These are phyloP conservation scores for Rhizopus arrhizus DNA, from an alignment of 371 early-diverging fungal genomes.

Conservation along the genomic window DNA sequence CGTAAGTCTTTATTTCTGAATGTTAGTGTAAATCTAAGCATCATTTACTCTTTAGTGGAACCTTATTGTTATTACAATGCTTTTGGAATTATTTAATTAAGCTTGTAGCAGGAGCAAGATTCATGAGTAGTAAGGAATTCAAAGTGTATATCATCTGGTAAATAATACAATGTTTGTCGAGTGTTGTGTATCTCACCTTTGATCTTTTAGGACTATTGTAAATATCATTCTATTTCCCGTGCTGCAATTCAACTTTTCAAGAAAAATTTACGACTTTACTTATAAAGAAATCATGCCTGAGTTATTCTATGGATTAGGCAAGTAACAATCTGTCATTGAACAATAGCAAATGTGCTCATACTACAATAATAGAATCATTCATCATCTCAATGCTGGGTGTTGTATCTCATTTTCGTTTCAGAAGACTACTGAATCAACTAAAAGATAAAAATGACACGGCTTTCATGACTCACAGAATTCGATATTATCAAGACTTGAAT, in stretches of 20 bases:
- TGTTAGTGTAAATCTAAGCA: neutral
- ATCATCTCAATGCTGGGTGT: conserved; percentile 44
- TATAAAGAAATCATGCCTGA: conserved; percentile 55
- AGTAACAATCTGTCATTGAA: neutral
- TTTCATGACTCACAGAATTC: conserved; percentile 39
- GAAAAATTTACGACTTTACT: conserved; percentile 39
- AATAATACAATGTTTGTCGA: neutral
- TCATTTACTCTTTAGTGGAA: conserved; percentile 32
- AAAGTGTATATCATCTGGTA: conserved; percentile 52
- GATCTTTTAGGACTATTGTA: conserved; percentile 32
- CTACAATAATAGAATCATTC: conserved; percentile 32
- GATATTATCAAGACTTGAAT: conserved; percentile 54
- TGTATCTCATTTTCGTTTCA: conserved; percentile 50
- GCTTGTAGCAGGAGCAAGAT: conserved; percentile 46
- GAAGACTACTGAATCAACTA: conserved; percentile 33
- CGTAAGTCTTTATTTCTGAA: conserved; percentile 28
- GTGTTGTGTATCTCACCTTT: neutral
- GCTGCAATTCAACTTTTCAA: conserved; percentile 47
- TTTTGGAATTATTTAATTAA: conserved; percentile 62
- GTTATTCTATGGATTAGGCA: conserved; percentile 48
- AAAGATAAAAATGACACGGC: conserved; percentile 29
- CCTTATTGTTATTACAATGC: conserved; percentile 51
- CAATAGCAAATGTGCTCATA: neutral
- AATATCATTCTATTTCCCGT: conserved; percentile 46
- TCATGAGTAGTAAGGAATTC: conserved; percentile 58